phyloP scores from a whole-genome alignment of 176 grass and related monocot species.

The Urochloa ruziziensis region DNA sequence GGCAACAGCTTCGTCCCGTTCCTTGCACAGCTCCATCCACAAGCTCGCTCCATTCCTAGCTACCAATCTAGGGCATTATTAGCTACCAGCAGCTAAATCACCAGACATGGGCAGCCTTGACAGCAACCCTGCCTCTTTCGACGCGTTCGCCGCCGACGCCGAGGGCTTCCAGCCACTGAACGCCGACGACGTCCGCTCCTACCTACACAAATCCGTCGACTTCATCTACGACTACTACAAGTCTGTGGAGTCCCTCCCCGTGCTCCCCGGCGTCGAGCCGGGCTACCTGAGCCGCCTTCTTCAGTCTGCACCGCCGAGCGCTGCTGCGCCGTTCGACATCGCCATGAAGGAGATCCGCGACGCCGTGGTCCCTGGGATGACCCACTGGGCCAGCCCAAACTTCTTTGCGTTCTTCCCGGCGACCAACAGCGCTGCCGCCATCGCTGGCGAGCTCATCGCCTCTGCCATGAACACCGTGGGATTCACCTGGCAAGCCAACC shows the following conservation, averaged over 20 bases:
- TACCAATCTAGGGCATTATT: too few relatives aligned
- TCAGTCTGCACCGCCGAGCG: not conserved
- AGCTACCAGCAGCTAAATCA: not conserved
- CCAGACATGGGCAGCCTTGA: constrained; percentile 34
- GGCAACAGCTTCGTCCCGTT: too few relatives aligned
- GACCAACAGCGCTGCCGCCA: constrained; percentile 42
- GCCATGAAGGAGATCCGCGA: constrained; percentile 22
- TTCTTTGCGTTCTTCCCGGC: constrained; percentile 61
- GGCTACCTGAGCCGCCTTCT: not conserved
- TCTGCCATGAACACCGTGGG: constrained; percentile 54
- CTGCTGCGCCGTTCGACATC: constrained; percentile 22
- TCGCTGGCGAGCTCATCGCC: constrained; percentile 47
- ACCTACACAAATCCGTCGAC: constrained; percentile 42
- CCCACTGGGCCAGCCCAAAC: constrained; percentile 57
- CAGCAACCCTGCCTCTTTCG: not conserved
- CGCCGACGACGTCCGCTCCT: constrained; percentile 24
- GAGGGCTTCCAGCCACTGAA: constrained; percentile 33
- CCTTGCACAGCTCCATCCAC: too few relatives aligned
- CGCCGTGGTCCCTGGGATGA: constrained; percentile 32
- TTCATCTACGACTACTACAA: constrained; percentile 54
- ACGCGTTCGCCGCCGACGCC: not conserved
- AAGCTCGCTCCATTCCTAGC: too few relatives aligned
- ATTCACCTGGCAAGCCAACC: constrained; percentile 9
- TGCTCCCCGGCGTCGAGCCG: constrained; percentile 28
- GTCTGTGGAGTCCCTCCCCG: constrained; percentile 28